Evolutionary conservation across 495 filamentous ascomycete species (phyloP), one percentile per base, ranked within the genome.

Genomic region (Penicillium tannophilum): DNA sequence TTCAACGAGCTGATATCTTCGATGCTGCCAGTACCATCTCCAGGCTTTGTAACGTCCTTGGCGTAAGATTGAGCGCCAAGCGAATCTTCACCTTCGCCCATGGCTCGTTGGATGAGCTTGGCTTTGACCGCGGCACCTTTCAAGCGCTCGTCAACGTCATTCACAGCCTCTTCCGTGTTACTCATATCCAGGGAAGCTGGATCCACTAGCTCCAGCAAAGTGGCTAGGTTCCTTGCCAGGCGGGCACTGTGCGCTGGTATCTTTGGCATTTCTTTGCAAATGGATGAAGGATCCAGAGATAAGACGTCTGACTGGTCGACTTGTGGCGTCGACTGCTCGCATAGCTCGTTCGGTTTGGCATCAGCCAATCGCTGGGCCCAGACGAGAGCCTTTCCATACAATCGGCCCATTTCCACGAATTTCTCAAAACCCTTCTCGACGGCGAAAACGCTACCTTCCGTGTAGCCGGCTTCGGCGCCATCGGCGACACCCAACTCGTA

Each of bases 351-450:
- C 16, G 59, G 48, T 16, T 71, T 63, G 28, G 57, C 60, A 16
- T 73, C 69, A 4, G 69, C 63, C 48, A 87, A 72, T 61, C 88
- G 76, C 19, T 85, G 83, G 41, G 87, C 84, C 94, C 93, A 98
- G 41, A 98, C 83, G 1, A 88, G 72, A 4, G 89, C 85, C 66
- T 84, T 87, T n/a, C 94, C 92, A 64, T 93, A 89, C 20, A 99
- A 68, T 54, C 79, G 79, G 1, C 94, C 95, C 64, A 92, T 82
- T 56, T 90, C 86, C 14, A 86, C 62, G 64, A 91, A 96, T 74
- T 96, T 97, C 66, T 94, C 90, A 58, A 93, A 98, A 1, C 93
- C 94, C 63, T 94, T 95, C 66, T 95, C 89, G 4, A 98, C 82
- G 0, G 93, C 94, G 68, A 98, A 90, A 12, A 90, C 79, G 36